A percentile compares a stretch with the other conserved stretches of the same genome.
phyloP scores from a whole-genome alignment of 352 stramenopile genomes.

The Thraustochytrium sp. region DNA sequence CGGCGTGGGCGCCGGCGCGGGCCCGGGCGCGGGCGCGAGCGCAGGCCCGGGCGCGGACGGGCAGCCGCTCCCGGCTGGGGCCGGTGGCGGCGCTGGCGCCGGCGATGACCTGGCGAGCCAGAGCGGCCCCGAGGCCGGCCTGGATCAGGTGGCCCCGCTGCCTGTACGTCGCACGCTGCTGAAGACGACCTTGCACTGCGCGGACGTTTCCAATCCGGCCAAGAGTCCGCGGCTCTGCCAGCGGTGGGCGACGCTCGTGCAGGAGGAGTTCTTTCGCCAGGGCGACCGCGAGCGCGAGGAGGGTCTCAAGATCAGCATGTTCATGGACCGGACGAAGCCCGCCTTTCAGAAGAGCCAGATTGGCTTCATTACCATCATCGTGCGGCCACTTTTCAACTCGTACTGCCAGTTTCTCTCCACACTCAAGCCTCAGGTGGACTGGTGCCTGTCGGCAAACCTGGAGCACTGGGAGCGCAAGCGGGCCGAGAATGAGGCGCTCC shows the following conservation, averaged over 20 bases:
- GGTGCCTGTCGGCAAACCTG: slow-evolving; percentile 28
- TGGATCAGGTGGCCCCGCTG: not conserved
- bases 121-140: not conserved
- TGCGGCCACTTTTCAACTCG: slow-evolving; percentile 29
- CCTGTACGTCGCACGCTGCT: not conserved
- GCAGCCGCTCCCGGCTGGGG: too few relatives aligned
- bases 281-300: slow-evolving; percentile 37
- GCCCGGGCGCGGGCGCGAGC: not conserved
- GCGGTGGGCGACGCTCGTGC: slow-evolving; percentile 31
- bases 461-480: slow-evolving; percentile 10
- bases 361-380: slow-evolving; percentile 43
- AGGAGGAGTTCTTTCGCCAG: slow-evolving; percentile 45
- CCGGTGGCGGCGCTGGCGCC: not conserved
- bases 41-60: not conserved
- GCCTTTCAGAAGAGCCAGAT: slow-evolving; percentile 36
- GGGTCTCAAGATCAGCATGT: slow-evolving; percentile 23
- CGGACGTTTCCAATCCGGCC: slow-evolving; percentile 52
- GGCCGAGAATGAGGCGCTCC: slow-evolving; percentile 1
- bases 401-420: slow-evolving; percentile 38
- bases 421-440: slow-evolving; percentile 29
- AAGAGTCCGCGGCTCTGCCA: not conserved
- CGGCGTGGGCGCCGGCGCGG: not conserved
- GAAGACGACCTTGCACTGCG: slow-evolving; percentile 47
- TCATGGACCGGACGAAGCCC: slow-evolving; percentile 36
- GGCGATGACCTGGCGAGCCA: not conserved